A percentile compares a stretch with the other conserved stretches of the same genome.
These are phyloP conservation scores for Salix caprea DNA, from an alignment of 345 rosid species.

Conservation along the genomic window DNA sequence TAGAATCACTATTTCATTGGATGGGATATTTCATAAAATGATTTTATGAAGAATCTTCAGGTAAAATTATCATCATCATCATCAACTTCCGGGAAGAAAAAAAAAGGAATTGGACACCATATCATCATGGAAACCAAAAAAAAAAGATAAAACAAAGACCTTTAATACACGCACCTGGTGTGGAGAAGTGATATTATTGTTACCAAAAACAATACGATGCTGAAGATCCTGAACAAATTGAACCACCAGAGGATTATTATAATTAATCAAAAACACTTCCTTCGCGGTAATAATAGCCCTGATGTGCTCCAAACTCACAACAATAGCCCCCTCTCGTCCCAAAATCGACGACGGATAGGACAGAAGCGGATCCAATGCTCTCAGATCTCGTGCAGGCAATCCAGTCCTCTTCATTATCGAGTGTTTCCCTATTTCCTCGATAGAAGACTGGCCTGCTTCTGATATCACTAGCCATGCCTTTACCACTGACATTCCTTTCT, in stretches of 20 bases:
- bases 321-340: conserved; percentile 49
- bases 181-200: background rate
- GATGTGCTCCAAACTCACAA: conserved; percentile 49
- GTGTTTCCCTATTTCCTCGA: conserved; percentile 43
- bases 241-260: conserved; percentile 34
- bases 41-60: no score
- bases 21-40: no score
- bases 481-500: conserved; percentile 26
- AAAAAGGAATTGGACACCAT: no score
- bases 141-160: background rate
- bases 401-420: conserved; percentile 49
- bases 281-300: conserved; percentile 48
- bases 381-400: conserved; percentile 48
- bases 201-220: conserved; percentile 24
- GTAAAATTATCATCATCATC: no score
- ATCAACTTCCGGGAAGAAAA: no score
- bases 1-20: no score
- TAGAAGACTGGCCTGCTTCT: conserved; percentile 26
- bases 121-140: background rate
- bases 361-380: conserved; percentile 47
- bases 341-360: conserved; percentile 53
- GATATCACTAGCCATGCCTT: conserved; percentile 41
- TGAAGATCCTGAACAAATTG: conserved; percentile 41
- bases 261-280: conserved; percentile 42
- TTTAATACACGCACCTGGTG: conserved; percentile 8